Evolutionary conservation across 139 green algal species (phyloP).

Genomic region (Tetradesmus lagerheimii): DNA sequence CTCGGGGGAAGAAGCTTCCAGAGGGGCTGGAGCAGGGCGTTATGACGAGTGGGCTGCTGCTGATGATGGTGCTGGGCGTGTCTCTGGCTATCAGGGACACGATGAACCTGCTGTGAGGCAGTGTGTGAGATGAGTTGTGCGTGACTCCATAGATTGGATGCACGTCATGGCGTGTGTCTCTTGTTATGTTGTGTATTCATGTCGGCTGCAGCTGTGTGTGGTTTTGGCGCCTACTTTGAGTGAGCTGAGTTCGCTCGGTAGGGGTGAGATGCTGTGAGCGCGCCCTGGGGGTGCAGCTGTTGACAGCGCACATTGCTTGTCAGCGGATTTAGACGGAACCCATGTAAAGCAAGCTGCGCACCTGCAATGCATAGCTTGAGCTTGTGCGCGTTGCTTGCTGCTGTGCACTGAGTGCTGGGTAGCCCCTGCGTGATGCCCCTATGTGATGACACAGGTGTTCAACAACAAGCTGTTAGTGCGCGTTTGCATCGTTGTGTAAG

Average conservation of each 20-base stretch:
- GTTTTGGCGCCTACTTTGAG: neutral
- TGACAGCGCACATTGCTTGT: too few relatives aligned
- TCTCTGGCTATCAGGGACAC: conserved; percentile 90
- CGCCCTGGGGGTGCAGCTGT: too few relatives aligned
- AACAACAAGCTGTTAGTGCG: too few relatives aligned
- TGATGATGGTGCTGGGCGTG: conserved; percentile 87
- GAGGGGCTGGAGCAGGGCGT: conserved; percentile 88
- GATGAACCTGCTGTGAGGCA: conserved; percentile 68
- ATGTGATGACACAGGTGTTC: too few relatives aligned
- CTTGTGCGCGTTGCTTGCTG: too few relatives aligned
- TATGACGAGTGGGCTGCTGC: conserved; percentile 89
- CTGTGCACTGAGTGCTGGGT: too few relatives aligned
- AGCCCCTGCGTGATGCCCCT: too few relatives aligned
- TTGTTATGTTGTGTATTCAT: neutral
- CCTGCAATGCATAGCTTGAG: too few relatives aligned
- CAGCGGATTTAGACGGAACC: neutral
- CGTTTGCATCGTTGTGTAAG: too few relatives aligned
- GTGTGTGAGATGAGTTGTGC: neutral
- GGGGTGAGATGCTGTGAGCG: neutral
- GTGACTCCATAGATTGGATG: neutral
- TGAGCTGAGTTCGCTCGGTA: neutral
- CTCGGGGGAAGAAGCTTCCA: conserved; percentile 91
- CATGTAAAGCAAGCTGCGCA: too few relatives aligned
- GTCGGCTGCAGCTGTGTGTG: neutral
- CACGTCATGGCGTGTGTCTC: neutral